These are phyloP conservation scores for Lactarius quietus DNA, from an alignment of 768 basidiomycete genomes.

Conservation along the genomic window DNA sequence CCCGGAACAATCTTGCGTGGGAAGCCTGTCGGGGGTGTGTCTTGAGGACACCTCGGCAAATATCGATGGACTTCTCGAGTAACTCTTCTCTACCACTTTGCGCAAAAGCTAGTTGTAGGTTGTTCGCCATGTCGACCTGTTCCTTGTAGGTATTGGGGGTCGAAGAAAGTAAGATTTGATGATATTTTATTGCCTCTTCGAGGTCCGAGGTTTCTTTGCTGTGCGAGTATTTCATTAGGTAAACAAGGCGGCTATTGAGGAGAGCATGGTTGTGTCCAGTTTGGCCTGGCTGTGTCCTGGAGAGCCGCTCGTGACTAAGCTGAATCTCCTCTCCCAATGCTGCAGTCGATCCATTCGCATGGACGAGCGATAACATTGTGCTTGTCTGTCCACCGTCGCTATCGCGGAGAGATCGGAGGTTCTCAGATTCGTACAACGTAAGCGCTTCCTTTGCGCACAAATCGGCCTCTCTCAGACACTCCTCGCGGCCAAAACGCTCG, in stretches of 20 bases:
- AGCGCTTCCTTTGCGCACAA: background rate
- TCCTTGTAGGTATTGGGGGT: background rate
- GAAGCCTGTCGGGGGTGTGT: background rate
- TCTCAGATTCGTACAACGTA: background rate
- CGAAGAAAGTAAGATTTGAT: background rate
- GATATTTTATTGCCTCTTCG: slow-evolving; percentile 1
- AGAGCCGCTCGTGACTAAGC: background rate
- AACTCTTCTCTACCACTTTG: background rate
- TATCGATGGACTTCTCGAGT: slow-evolving; percentile 6
- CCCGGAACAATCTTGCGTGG: background rate
- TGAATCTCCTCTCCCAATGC: slow-evolving; percentile 5
- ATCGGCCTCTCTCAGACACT: slow-evolving; percentile 1
- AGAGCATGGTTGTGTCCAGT: background rate
- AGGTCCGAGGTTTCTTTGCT: slow-evolving; percentile 1
- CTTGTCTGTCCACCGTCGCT: background rate
- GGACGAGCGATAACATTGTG: background rate
- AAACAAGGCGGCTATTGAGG: background rate
- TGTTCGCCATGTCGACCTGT: background rate
- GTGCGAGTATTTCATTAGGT: background rate
- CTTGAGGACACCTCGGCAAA: slow-evolving; percentile 1
- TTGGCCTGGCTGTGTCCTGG: background rate
- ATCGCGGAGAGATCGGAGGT: background rate
- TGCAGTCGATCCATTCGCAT: background rate
- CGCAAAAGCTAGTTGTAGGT: background rate
- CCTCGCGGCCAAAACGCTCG: slow-evolving; percentile 1